Conservation (phyloP, 2,329 filamentous ascomycete genomes). For the Fusarium azukiicola region DNA sequence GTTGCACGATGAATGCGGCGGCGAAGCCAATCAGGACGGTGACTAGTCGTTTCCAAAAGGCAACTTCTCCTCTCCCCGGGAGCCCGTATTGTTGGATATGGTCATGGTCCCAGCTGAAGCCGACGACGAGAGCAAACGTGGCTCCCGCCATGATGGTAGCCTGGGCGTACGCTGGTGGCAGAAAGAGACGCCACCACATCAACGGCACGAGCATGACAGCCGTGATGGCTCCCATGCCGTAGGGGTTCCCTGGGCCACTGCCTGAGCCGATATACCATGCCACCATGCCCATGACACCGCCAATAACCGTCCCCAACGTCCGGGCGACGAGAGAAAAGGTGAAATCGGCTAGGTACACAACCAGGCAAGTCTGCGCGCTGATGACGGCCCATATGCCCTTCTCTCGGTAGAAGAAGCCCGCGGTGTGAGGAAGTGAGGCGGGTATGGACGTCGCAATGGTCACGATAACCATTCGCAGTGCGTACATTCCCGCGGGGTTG, state of each 20-base stretch:
- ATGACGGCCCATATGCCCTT: constrained; percentile 75
- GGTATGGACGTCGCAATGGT: constrained; percentile 69
- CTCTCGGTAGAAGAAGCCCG: constrained; percentile 74
- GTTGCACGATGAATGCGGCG: constrained; percentile 67
- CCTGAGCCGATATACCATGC: constrained; percentile 76
- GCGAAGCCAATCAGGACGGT: constrained; percentile 69
- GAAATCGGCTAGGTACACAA: constrained; percentile 74
- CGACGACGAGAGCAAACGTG: constrained; percentile 68
- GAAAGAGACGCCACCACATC: constrained; percentile 61
- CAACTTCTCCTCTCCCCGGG: constrained; percentile 69
- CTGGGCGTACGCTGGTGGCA: constrained; percentile 54
- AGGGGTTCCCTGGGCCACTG: constrained; percentile 70
- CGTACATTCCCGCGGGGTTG: constrained; percentile 68
- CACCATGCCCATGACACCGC: constrained; percentile 69
- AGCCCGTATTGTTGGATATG: constrained; percentile 68
- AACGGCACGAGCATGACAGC: constrained; percentile 61
- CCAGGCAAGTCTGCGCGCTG: constrained; percentile 71
- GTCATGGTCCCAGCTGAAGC: constrained; percentile 69
- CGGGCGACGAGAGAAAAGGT: constrained; percentile 68
- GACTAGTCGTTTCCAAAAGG: constrained; percentile 71
- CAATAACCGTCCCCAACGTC: constrained; percentile 67
- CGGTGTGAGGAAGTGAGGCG: constrained; percentile 63
- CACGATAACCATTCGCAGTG: constrained; percentile 69
- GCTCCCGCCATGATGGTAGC: constrained; percentile 59
- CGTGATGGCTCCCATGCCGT: constrained; percentile 70